Conservation (phyloP, 768 basidiomycete species). For the Panaeolus papilionaceus region DNA sequence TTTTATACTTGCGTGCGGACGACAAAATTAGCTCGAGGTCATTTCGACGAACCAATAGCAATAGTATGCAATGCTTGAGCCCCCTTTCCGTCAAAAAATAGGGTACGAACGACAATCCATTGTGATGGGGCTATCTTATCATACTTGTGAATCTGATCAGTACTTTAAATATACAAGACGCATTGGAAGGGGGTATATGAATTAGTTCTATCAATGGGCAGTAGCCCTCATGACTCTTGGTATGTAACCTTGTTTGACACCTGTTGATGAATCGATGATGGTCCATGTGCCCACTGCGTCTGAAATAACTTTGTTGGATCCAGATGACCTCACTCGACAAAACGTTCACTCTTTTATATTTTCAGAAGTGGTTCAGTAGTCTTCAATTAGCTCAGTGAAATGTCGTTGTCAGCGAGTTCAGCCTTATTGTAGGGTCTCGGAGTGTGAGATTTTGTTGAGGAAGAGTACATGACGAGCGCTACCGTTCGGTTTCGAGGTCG, state of each 20-base stretch:
- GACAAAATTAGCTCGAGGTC: not conserved
- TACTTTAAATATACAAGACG: not conserved
- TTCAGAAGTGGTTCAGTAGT: too few relatives aligned
- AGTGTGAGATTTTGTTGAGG: too few relatives aligned
- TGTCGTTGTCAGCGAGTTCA: too few relatives aligned
- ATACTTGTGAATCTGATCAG: not conserved
- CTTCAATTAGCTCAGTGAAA: too few relatives aligned
- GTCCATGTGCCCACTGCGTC: not conserved
- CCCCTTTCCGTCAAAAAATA: not conserved
- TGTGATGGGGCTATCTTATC: not conserved
- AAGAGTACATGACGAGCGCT: too few relatives aligned
- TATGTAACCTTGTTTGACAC: not conserved
- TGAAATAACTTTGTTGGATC: too few relatives aligned
- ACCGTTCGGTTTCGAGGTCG: too few relatives aligned
- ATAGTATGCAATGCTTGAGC: too few relatives aligned
- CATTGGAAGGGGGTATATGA: not conserved
- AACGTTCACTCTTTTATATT: too few relatives aligned
- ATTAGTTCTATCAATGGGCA: not conserved
- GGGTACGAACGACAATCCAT: not conserved
- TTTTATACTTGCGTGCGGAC: not conserved
- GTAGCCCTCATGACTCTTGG: not conserved
- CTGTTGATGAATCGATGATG: not conserved
- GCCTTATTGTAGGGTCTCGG: too few relatives aligned
- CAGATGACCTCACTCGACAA: too few relatives aligned
- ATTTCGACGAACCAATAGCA: not conserved